Conservation (phyloP, 164 flowering plant genomes). For the Annona cherimola region DNA sequence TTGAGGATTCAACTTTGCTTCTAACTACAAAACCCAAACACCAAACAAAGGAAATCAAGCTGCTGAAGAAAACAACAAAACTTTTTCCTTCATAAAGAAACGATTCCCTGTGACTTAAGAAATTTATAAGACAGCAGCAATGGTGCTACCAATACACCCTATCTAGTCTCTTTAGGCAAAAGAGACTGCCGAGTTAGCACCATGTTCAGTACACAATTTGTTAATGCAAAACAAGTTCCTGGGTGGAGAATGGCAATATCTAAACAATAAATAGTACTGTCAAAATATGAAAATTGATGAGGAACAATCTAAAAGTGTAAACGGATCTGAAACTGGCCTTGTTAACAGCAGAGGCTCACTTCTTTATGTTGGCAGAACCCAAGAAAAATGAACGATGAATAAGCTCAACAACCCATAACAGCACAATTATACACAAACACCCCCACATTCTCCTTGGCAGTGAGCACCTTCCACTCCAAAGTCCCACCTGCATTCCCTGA, state of each 20-base stretch:
- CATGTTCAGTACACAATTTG: background rate
- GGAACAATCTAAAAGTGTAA: background rate
- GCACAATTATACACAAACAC: conserved; percentile 40
- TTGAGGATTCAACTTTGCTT: background rate
- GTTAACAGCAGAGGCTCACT: conserved; percentile 1
- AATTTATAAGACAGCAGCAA: background rate
- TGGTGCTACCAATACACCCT: background rate
- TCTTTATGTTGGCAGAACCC: background rate
- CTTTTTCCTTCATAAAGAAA: background rate
- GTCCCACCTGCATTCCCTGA: conserved; percentile 22
- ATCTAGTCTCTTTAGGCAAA: conserved; percentile 1
- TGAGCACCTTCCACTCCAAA: conserved; percentile 30
- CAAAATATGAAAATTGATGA: conserved; percentile 2
- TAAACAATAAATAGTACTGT: conserved; percentile 5
- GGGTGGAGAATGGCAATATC: background rate
- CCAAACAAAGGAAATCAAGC: background rate
- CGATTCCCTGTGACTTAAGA: conserved; percentile 2
- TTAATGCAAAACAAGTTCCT: background rate
- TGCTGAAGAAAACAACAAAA: background rate
- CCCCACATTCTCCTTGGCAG: conserved; percentile 23
- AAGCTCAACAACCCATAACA: conserved; percentile 34
- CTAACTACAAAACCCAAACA: background rate
- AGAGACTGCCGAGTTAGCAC: conserved; percentile 4
- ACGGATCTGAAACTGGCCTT: background rate
- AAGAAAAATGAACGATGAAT: background rate